A percentile compares a stretch with the other conserved stretches of the same genome.
These are phyloP conservation scores for Henningerozyma blattae DNA, from an alignment of 805 yeast species.

Conservation along the genomic window DNA sequence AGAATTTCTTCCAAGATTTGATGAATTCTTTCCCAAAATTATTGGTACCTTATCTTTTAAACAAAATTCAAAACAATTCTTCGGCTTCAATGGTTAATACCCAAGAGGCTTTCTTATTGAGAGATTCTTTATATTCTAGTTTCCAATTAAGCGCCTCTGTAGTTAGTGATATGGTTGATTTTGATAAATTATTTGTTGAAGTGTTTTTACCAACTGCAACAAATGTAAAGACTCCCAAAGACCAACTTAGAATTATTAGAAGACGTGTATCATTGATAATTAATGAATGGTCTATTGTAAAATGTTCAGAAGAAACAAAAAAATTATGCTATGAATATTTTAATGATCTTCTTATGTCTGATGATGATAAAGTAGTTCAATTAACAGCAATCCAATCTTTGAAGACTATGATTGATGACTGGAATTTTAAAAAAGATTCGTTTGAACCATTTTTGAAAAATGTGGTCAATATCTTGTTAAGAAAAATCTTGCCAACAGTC, in stretches of 20 bases:
- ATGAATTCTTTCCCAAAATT: conserved; percentile 48
- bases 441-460: conserved; percentile 55
- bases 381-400: conserved; percentile 64
- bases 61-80: conserved; percentile 38
- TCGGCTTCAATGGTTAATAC: conserved; percentile 18
- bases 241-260: conserved; percentile 50
- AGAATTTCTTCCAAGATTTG: conserved; percentile 67
- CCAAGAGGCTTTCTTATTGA: conserved; percentile 42
- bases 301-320: conserved; percentile 48
- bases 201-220: conserved; percentile 54
- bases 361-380: conserved; percentile 70
- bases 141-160: conserved; percentile 67
- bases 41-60: conserved; percentile 42
- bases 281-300: conserved; percentile 67
- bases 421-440: conserved; percentile 64
- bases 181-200: conserved; percentile 47
- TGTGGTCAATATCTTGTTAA: conserved; percentile 37
- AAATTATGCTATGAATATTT: conserved; percentile 48
- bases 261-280: conserved; percentile 70
- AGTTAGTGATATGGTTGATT: conserved; percentile 52
- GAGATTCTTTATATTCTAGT: conserved; percentile 73
- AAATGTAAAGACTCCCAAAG: conserved; percentile 26
- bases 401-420: conserved; percentile 62
- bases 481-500: conserved; percentile 35
- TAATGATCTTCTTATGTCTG: conserved; percentile 33